A percentile compares a stretch with the other conserved stretches of the same genome.
phyloP scores from a whole-genome alignment of 495 filamentous ascomycete genomes.

The Chaetomium cochliodes region DNA sequence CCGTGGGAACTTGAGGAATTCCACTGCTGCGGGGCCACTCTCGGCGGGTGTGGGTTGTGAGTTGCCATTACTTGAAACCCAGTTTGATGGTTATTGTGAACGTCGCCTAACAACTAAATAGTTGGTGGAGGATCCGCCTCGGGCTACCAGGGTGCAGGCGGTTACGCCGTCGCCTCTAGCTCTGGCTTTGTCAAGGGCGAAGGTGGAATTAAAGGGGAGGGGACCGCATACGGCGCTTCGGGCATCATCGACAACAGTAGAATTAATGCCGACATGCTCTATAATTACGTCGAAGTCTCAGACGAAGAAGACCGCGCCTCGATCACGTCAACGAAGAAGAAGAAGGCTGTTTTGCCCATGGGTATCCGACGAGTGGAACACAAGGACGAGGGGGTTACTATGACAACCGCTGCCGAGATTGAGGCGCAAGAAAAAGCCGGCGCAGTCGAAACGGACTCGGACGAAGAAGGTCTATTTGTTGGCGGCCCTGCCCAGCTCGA shows the following conservation, averaged over 20 bases:
- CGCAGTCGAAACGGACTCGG: constrained; percentile 42
- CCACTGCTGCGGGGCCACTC: constrained; percentile 42
- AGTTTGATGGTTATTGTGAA: neutral
- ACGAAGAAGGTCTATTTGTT: constrained; percentile 45
- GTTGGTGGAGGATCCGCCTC: constrained; percentile 32
- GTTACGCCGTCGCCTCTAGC: constrained; percentile 35
- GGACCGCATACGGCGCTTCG: constrained; percentile 26
- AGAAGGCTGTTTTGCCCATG: constrained; percentile 39
- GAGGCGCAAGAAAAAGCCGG: constrained; percentile 36
- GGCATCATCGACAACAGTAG: constrained; percentile 35
- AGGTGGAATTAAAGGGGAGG: constrained; percentile 8
- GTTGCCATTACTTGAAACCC: constrained; percentile 5
- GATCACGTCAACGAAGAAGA: constrained; percentile 24
- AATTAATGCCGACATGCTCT: constrained; percentile 47
- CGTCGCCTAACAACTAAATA: neutral
- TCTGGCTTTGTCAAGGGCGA: constrained; percentile 20
- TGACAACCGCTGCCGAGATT: constrained; percentile 55
- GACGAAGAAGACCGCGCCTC: constrained; percentile 33
- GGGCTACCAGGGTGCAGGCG: constrained; percentile 26
- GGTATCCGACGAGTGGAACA: constrained; percentile 55
- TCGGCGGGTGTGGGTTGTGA: constrained; percentile 38
- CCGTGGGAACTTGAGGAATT: constrained; percentile 25
- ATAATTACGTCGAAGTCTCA: constrained; percentile 31
- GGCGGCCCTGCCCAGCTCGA: constrained; percentile 24
- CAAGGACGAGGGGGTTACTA: constrained; percentile 49